Percentiles rank a stretch among this genome's conserved stretches.
phyloP scores from a whole-genome alignment of 257 asterid species.

The Scutellaria baicalensis region DNA sequence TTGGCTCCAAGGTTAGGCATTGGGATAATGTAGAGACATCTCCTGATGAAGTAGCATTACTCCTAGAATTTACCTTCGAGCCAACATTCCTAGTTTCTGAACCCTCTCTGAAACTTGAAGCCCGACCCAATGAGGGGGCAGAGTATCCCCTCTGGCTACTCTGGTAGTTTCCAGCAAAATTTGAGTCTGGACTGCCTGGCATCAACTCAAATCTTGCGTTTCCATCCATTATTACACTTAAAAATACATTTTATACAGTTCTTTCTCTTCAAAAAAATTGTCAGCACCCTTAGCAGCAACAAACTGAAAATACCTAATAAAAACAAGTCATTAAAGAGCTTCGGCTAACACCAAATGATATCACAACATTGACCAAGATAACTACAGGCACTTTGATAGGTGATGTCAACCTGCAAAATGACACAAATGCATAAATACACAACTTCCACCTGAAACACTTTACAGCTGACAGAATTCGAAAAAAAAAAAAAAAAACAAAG shows the following conservation, averaged over 20 bases:
- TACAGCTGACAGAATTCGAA: background rate
- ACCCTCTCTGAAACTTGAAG: conserved; percentile 81
- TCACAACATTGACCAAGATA: background rate
- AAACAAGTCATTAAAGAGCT: conserved; percentile 10
- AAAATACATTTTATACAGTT: conserved; percentile 30
- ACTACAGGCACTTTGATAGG: background rate
- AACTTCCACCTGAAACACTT: background rate
- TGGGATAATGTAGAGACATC: conserved; percentile 62
- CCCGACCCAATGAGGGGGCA: conserved; percentile 55
- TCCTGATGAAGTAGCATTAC: conserved; percentile 37
- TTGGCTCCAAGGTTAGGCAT: conserved; percentile 65
- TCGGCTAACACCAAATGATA: conserved; percentile 3
- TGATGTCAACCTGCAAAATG: background rate
- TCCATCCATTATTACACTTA: conserved; percentile 64
- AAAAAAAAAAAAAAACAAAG: background rate
- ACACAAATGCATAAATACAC: background rate
- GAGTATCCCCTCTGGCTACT: conserved; percentile 63
- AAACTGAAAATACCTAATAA: conserved; percentile 18
- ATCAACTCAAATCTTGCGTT: conserved; percentile 59
- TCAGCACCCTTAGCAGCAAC: conserved; percentile 19
- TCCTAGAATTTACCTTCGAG: conserved; percentile 59
- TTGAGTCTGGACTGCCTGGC: conserved; percentile 68
- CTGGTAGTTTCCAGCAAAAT: conserved; percentile 60
- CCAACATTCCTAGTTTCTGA: conserved; percentile 52
- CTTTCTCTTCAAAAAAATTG: conserved; percentile 5